Base-by-base conservation (phyloP, 2,329 filamentous ascomycete genomes). In the Proliferodiscus dingleyae region DNA sequence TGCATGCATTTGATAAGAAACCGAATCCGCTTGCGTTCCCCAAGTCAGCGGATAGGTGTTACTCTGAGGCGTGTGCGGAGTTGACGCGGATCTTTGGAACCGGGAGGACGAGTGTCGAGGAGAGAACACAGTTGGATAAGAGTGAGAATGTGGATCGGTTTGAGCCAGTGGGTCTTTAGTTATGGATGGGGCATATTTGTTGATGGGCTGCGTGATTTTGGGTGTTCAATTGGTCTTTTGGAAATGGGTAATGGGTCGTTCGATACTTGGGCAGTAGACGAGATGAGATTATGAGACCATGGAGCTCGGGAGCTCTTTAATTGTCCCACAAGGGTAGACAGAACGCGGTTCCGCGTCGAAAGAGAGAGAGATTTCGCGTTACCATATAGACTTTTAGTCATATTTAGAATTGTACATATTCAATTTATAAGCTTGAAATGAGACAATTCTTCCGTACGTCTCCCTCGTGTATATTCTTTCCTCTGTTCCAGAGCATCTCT, bases 1-100 rank as follows among this genome's bases (percentile, higher is more conserved):
- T 74, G 22, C 81, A 85, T 58, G 81, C 73, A 0, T 85, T 81
- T 74, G 81, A 85, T 56, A 85, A 85, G 64, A 75, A 74, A 22
- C 79, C 80, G 0, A 83, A 81, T 56, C 80, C 78, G 4, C 60
- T 78, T 19, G 71, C 69, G 44, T 64, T 64, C 30, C 60, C 61
- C 3, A 52, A 59, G 34, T 46, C 42, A 0, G 62, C 61, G 1
- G 58, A 64, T 34, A 43, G 51, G 24, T 61, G 58, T 34, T 64
- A 64, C 40, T 24, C 37, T 1, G 62, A 64, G 42, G 62, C 60
- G 2, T 64, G 62, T 43, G 54, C 59, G 10, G 55, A 63, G 15
- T 36, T 64, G 8, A 55, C 33, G 10, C 28, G 55, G 8, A 44
- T 62, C 2, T 64, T 64, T 53, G 60, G 56, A 1, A n/a, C n/a